Evolutionary conservation across 805 yeast species (phyloP).

Genomic region (Ogataea trehaloabstinens): DNA sequence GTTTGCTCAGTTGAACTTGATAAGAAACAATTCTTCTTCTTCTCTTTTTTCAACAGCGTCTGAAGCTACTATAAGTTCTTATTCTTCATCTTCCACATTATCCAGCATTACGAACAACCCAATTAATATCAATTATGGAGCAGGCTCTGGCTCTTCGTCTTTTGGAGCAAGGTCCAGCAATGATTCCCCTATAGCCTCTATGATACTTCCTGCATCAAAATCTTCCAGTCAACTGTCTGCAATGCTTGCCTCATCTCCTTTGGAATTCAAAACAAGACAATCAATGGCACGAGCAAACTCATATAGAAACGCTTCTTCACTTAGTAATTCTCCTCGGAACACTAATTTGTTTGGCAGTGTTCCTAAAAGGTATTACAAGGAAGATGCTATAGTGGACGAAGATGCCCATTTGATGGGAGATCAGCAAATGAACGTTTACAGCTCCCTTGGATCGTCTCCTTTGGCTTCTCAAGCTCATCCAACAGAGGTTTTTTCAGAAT

Average conservation of each 20-base stretch:
- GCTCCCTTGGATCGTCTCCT: conserved; percentile 11
- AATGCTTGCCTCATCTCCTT: conserved; percentile 25
- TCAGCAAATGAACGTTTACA: conserved; percentile 4
- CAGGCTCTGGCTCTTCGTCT: conserved; percentile 6
- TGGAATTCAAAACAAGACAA: conserved; percentile 25
- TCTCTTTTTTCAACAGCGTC: conserved; percentile 32
- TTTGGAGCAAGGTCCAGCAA: conserved; percentile 10
- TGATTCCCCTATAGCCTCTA: conserved; percentile 9
- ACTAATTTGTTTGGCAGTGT: conserved; percentile 17
- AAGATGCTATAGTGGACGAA: conserved; percentile 21
- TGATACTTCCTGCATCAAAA: conserved; percentile 9
- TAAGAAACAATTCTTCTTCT: conserved; percentile 24
- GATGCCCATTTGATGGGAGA: conserved; percentile 12
- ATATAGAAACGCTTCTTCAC: conserved; percentile 22
- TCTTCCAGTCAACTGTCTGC: conserved; percentile 14
- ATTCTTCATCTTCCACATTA: conserved; percentile 19
- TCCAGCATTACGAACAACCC: conserved; percentile 17
- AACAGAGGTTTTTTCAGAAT: background rate
- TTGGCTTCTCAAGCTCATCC: conserved; percentile 1
- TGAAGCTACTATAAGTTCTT: conserved; percentile 23
- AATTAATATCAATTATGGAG: conserved; percentile 16
- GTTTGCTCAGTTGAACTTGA: conserved; percentile 30
- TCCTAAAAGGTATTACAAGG: conserved; percentile 13
- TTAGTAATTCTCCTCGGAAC: conserved; percentile 28
- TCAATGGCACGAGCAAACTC: conserved; percentile 23